Evolutionary conservation across 148 eudicot genomes (phyloP).

Genomic region (Cornus kousa): DNA sequence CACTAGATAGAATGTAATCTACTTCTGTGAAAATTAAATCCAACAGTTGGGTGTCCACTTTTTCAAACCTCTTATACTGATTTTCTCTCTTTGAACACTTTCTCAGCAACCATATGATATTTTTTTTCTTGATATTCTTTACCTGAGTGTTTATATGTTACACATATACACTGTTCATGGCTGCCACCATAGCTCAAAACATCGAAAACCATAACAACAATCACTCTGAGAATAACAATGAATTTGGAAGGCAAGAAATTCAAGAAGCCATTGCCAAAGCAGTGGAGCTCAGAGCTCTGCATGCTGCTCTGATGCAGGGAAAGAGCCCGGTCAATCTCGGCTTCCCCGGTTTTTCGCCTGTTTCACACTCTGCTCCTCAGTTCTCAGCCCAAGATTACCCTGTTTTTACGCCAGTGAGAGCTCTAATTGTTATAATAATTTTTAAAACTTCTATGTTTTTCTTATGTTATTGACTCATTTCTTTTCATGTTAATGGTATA

Average conservation of each 20-base stretch:
- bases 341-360: conserved; percentile 38
- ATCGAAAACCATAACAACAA: conserved; percentile 6
- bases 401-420: conserved; percentile 91
- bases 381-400: conserved; percentile 88
- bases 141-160: background rate
- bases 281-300: conserved; percentile 82
- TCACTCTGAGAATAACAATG: background rate
- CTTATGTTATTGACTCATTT: background rate
- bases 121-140: background rate
- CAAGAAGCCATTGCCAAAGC: conserved; percentile 81
- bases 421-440: conserved; percentile 4
- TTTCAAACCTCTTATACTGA: conserved; percentile 15
- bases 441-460: background rate
- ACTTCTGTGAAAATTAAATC: conserved; percentile 23
- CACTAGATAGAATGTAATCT: conserved; percentile 15
- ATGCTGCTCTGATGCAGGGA: conserved; percentile 66
- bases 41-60: conserved; percentile 25
- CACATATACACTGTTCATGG: conserved; percentile 32
- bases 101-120: background rate
- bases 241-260: conserved; percentile 51
- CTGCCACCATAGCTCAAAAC: conserved; percentile 21
- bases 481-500: background rate
- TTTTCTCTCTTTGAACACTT: conserved; percentile 1
- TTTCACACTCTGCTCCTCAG: conserved; percentile 37
- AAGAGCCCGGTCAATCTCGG: conserved; percentile 47